Evolutionary conservation across 495 filamentous ascomycete genomes (phyloP), one percentile per base, ranked within the genome.

Genomic region (Parmelia sp.): DNA sequence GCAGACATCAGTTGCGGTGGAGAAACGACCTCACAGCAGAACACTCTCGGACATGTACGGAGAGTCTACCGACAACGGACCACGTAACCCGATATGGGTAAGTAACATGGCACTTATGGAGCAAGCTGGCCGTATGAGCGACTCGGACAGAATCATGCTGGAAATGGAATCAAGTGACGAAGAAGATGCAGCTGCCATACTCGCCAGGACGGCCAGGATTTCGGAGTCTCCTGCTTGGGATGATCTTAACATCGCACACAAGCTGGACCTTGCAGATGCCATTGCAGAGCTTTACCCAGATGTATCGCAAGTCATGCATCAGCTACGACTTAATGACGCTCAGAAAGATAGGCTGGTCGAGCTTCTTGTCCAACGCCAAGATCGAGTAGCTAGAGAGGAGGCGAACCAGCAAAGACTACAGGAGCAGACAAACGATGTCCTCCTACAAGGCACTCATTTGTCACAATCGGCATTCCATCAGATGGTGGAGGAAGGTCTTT

Each of bases 51-150:
- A n/a, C 71, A 74, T 58, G 66, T 66, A 42, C 21, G 65, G n/a
- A 71, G 69, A 19, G 77, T 73, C 59, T 77, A 80, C 65, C 72
- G 72, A 33, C 63, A 66, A 57, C 35, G 61, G 53, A 37, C 51
- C 61, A n/a, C 51, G 69, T 1, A 80, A 80, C 56, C 66, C 68
- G 9, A 64, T 72, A 58, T 79, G 75, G 57, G 63, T 60, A 60
- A 70, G 61, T 15, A 81, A 80, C 63, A 74, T 78, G 74, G 64
- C 66, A 4, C 47, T 59, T 23, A 73, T 79, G 67, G 44, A 42
- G 29, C n/a, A 57, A 51, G 44, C 37, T 19, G 53, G 57, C 40
- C 25, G 17, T 17, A 71, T 55, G 62, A 65, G 61, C 45, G 61
- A 61, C 5, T 47, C 49, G 19, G 61, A 65, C 7, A 57, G 58